Evolutionary conservation across 495 filamentous ascomycete species (phyloP), one percentile per base, ranked within the genome.

Genomic region (Massariosphaeria phaeospora): DNA sequence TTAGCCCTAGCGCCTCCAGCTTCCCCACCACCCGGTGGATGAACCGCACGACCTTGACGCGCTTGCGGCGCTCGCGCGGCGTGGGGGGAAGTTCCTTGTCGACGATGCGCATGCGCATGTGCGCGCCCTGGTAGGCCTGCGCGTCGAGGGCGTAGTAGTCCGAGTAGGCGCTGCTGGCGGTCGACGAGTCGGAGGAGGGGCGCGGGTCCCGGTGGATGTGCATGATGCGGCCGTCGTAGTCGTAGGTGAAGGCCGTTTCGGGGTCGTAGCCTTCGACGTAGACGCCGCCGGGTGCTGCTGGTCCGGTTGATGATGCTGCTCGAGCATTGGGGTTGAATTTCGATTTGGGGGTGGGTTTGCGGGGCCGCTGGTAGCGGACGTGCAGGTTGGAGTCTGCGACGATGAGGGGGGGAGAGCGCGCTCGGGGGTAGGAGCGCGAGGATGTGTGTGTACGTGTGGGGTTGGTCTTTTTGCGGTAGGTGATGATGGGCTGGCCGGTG

Each of bases 181-280:
- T 45, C n/a, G n/a, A n/a, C n/a, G n/a, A n/a, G n/a, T 12, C 13
- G 34, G 4, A 12, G 5, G 13, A 15, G 3, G 34, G 34, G 5
- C 34, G 6, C 13, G 6, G 13, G 13, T 38, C 34, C n/a, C 30
- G 24, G 23, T 58, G 39, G 7, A 58, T n/a, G 21, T 58, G 55
- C 17, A 52, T 11, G 12, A 38, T 17, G n/a, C 6, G 3, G 6
- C 55, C 55, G 25, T 58, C 40, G 40, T 51, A 58, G 18, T 58
- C 55, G 31, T 52, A 52, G 1, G 17, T 9, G 25, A 46, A 52
- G 13, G 11, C 11, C 11, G 38, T 45, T 12, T 51, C 27, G 9
- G 6, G 1, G 34, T 52, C 40, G 35, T 23, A 26, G 2, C 52
- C 52, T 48, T 48, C 20, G n/a, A 39, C 24, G 10, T 35, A 45